phyloP scores from a whole-genome alignment of 163 green algal genomes.

The Chlamydomonas reinhardtii region DNA sequence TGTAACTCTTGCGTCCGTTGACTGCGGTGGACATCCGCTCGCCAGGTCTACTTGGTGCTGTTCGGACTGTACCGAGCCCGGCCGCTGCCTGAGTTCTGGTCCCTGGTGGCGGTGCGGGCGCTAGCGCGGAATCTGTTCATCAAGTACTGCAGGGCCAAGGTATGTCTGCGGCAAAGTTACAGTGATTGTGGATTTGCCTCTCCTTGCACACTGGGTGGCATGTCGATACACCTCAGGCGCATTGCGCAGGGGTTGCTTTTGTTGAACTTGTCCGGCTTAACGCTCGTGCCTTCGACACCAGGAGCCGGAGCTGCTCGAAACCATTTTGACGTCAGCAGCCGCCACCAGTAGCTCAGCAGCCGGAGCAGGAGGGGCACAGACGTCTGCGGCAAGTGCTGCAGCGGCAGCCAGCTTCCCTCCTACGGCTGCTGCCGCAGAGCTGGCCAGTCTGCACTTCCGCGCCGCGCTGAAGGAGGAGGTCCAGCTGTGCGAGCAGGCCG shows the following conservation, averaged over 20 bases:
- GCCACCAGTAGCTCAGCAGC: not conserved
- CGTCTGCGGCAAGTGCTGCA: not conserved
- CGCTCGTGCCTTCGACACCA: too few species aligned
- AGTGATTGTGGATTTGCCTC: too few species aligned
- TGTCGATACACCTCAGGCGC: too few species aligned
- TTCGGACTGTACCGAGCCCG: conserved; percentile 63
- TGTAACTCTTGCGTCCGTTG: too few species aligned
- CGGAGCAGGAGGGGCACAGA: not conserved
- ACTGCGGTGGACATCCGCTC: too few species aligned
- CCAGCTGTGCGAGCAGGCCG: not conserved
- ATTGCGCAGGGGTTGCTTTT: too few species aligned
- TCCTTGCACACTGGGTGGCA: too few species aligned
- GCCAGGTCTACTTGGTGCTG: conserved; percentile 73
- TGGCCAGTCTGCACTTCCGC: conserved; percentile 29
- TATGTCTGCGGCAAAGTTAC: not conserved
- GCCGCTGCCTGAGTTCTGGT: conserved; percentile 65
- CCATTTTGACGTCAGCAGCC: conserved; percentile 53
- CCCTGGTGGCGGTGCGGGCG: conserved; percentile 54
- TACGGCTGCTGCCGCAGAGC: conserved; percentile 1
- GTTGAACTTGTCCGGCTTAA: too few species aligned
- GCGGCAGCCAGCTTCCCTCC: conserved; percentile 16
- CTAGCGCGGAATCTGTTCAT: conserved; percentile 74
- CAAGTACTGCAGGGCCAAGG: conserved; percentile 75
- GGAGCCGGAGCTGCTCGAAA: conserved; percentile 79
- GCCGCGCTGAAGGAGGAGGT: conserved; percentile 6